Base-by-base conservation (phyloP, 805 yeast genomes). In the Hanseniaspora mollemarum region DNA sequence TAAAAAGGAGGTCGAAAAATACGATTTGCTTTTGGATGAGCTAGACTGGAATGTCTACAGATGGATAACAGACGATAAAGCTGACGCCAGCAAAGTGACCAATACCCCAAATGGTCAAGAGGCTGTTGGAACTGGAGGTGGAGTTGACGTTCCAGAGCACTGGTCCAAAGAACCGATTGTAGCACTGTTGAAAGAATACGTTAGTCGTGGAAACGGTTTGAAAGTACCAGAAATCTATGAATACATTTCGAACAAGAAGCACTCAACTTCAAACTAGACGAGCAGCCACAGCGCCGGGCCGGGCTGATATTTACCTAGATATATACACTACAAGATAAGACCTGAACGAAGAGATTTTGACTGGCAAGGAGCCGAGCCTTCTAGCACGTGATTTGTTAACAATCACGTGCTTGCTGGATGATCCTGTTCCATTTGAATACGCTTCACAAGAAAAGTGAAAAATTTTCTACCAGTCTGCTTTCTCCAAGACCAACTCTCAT, bases 11-110 rank as follows among this genome's bases (percentile, higher is more conserved):
- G 70, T 92, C 49, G 82, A 78, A 43, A 97, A 92, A 65, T 92
- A 86, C 65, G 96, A 90, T 61, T 63, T 72, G 52, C 67, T 92
- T 53, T 72, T 92, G 62, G 94, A 92, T 65, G 94, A 90, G 66
- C 77, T 90, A n/a, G 98, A 92, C 66, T 92, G 98, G 98, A 98
- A 92, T 66, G 88, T 92, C 54, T 92, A 86, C 66, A 92, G 92
- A 69, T 90, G 98, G 98, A 95, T 94, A 24, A 87, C 96, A 2
- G 77, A 46, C 31, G 51, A 46, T 10, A 32, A 38, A 24, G 42
- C 43, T 3, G 45, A 46, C 40, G 51, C 43, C 9, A 46, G 51
- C 10, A 46, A 40, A 19, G 38, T 46, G 39, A 46, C 45, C 16
- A 40, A 39, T 31, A 46, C 51, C 26, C 44, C 44, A 8, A 46